Evolutionary conservation across 257 asterid genomes (phyloP), one percentile per base, ranked within the genome.

Genomic region (Gardenia jasminoides): DNA sequence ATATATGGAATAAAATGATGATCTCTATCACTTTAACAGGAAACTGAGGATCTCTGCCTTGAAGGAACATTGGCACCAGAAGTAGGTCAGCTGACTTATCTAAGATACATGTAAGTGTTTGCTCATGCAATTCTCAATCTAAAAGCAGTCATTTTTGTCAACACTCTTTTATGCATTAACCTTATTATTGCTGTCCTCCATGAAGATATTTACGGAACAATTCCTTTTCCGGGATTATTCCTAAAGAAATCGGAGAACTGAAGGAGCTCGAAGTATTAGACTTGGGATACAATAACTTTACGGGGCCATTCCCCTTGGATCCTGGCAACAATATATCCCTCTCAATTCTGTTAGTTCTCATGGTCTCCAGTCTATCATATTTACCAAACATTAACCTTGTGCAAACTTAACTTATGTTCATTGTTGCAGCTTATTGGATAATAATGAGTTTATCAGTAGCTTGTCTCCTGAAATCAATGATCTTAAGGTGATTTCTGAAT

Each of bases 31-130:
- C 26, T 36, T 54, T 66, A 20, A 41, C 82, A 85, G 88, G 82
- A 48, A 75, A 41, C 76, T 85, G 84, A 74, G 78, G 83, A 82
- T 79, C 83, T 85, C 47, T 70, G 81, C 62, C 88, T 85, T 46
- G 81, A 78, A 84, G 87, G 87, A 65, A 80, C 82, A 17, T 26
- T 84, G 81, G 69, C 81, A 39, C 85, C 87, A 10, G 87, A 84
- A 58, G 64, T 84, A 39, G 76, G 72, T 24, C 65, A 78, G 52
- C 81, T 84, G 64, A 67, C 78, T 31, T 13, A 81, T 70, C 16
- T 84, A n/a, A 81, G 81, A 78, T 70, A 80, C 48, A 64, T 84
- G 87, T 84, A 79, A 74, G 84, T 47, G 74, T 65, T 11, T 22
- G 33, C 22, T 28, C 64, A 7, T 22, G 6, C 39, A 44, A 24